A percentile compares a stretch with the other conserved stretches of the same genome.
Conservation (phyloP, 148 eudicot genomes). For the Nepenthes gracilis region DNA sequence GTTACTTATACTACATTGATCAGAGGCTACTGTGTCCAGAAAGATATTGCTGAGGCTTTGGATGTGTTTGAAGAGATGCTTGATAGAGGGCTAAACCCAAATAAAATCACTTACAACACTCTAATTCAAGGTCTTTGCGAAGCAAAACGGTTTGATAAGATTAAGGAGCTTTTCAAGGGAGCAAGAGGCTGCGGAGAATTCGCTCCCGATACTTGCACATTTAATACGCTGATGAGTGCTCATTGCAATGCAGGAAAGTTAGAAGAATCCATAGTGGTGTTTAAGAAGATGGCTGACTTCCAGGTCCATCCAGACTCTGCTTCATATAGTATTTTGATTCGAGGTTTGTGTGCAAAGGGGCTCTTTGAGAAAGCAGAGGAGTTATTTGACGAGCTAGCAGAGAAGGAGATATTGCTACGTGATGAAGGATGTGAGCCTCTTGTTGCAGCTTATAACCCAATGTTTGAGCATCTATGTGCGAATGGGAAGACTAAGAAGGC, state of each 20-base stretch:
- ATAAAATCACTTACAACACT: slow-evolving; percentile 29
- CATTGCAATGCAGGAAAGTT: slow-evolving; percentile 22
- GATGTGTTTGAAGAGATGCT: slow-evolving; percentile 27
- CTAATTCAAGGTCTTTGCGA: slow-evolving; percentile 35
- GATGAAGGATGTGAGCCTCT: slow-evolving; percentile 26
- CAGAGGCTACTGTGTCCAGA: slow-evolving; percentile 33
- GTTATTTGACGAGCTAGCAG: slow-evolving; percentile 22
- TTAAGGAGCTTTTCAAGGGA: slow-evolving; percentile 24
- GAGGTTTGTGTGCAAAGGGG: slow-evolving; percentile 19
- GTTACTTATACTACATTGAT: slow-evolving; percentile 38
- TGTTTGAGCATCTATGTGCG: slow-evolving; percentile 26
- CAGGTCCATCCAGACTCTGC: slow-evolving; percentile 28
- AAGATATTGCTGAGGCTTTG: slow-evolving; percentile 14
- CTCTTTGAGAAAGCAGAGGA: slow-evolving; percentile 27
- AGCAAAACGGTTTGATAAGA: slow-evolving; percentile 19
- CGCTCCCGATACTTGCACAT: slow-evolving; percentile 30
- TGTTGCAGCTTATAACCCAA: slow-evolving; percentile 36
- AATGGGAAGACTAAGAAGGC: slow-evolving; percentile 32
- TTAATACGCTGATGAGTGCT: slow-evolving; percentile 30
- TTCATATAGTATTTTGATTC: slow-evolving; percentile 30
- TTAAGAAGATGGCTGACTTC: slow-evolving; percentile 21
- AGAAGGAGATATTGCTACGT: slow-evolving; percentile 20
- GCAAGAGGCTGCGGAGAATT: slow-evolving; percentile 7
- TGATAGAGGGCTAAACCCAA: slow-evolving; percentile 20
- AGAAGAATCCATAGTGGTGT: slow-evolving; percentile 18